Base-by-base conservation (phyloP, 192 early-diverging fungal species). In the Dissophora ornata region DNA sequence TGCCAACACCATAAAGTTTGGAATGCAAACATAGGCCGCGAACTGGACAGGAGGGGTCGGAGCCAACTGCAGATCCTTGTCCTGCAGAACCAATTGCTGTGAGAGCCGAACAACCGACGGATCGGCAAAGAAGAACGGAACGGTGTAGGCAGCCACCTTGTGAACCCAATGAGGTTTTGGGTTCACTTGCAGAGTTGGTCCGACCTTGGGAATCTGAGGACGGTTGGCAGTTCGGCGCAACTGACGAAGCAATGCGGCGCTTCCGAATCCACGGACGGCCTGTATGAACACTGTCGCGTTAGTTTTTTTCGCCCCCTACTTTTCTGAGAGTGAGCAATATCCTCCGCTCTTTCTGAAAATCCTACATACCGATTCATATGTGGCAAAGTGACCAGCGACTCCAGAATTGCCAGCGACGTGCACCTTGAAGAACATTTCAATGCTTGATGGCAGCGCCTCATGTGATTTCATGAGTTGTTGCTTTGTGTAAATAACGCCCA, bases 401-500 rank as follows among this genome's bases (percentile, higher is more conserved):
- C 91, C 91, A 42, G 78, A 25, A 34, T 65, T 73, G 18, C 87
- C 89, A 28, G 73, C 59, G 12, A 69, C 26, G 30, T 78, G 67
- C 4, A 89, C 18, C 25, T 75, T 74, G 34, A 89, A 83, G 70
- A 84, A 89, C 81, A 90, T 86, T 59, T 92, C 91, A 25, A 87
- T 85, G 30, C 67, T 64, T 24, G 87, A 73, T 1, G 85, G 85
- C 5, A 83, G 62, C 32, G 75, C 78, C 12, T 56, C 26, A 21
- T 81, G 64, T 7, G 46, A 12, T 11, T 61, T 64, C 25, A 73
- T 40, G 40, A 89, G 81, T 33, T 84, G 68, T 8, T 79, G 62
- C 57, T 92, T 92, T 12, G 78, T 81, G 58, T 73, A 88, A 15
- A 91, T 57, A 13, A 86, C 81, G 21, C 90, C 91, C 51, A 91